Evolutionary conservation across 352 stramenopile species (phyloP).

Genomic region (Globisporangium viniferum): DNA sequence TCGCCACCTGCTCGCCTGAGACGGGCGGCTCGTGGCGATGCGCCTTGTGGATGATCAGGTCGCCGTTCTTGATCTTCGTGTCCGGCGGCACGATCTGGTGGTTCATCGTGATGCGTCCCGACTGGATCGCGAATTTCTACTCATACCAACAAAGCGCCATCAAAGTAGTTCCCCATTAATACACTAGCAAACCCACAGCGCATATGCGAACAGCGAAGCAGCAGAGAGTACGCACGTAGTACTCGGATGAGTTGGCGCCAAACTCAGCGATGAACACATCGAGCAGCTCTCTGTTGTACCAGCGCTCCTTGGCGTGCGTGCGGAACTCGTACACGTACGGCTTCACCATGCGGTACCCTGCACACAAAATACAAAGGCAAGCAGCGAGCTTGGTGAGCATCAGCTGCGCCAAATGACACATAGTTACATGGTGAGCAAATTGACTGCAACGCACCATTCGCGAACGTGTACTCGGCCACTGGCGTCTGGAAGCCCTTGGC

Average conservation of each 20-base stretch:
- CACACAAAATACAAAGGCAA: constrained; percentile 8
- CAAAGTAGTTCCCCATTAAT: not conserved
- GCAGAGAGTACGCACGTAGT: constrained; percentile 53
- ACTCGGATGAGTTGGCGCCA: constrained; percentile 79
- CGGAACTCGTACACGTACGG: constrained; percentile 96
- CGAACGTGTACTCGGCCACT: constrained; percentile 57
- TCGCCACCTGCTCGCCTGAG: constrained; percentile 65
- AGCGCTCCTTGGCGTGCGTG: constrained; percentile 94
- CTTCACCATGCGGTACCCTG: constrained; percentile 82
- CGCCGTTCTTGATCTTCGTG: constrained; percentile 89
- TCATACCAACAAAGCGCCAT: constrained; percentile 8
- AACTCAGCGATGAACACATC: constrained; percentile 91
- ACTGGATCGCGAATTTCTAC: constrained; percentile 89
- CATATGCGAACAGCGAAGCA: not conserved
- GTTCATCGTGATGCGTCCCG: constrained; percentile 94
- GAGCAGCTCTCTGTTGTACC: constrained; percentile 89
- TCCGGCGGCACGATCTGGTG: constrained; percentile 65
- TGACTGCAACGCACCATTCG: constrained; percentile 30
- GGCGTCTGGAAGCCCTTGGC: constrained; percentile 32
- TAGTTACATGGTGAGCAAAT: no score
- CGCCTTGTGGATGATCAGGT: constrained; percentile 93
- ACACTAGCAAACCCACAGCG: not conserved
- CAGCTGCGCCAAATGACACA: not conserved
- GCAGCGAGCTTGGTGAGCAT: not conserved
- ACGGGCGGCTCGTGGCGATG: constrained; percentile 97